phyloP scores from a whole-genome alignment of 176 grass and related monocot species.

The Phoenix roebelenii region DNA sequence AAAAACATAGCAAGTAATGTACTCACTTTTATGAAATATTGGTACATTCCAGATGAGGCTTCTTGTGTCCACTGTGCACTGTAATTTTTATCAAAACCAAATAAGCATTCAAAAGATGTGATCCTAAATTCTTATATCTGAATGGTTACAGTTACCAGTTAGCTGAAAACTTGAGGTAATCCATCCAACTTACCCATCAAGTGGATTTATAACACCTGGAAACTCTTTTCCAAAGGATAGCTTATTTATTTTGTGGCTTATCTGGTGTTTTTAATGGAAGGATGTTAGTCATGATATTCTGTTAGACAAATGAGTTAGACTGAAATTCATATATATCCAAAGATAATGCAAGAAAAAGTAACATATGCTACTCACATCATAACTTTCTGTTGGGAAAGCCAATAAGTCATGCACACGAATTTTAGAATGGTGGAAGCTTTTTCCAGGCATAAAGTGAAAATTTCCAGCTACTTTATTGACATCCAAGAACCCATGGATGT shows the following conservation, averaged over 20 bases:
- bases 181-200: slow-evolving; percentile 57
- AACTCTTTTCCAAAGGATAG: slow-evolving; percentile 87
- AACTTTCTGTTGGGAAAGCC: slow-evolving; percentile 43
- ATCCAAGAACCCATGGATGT: slow-evolving; percentile 81
- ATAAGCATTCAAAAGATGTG: slow-evolving; percentile 16
- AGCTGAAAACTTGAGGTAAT: neutral
- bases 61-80: slow-evolving; percentile 77
- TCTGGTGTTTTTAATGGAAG: slow-evolving; percentile 32
- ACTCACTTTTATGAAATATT: slow-evolving; percentile 92
- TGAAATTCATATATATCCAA: too few relatives aligned
- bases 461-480: slow-evolving; percentile 94
- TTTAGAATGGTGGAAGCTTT: slow-evolving; percentile 83
- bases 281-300: too few relatives aligned
- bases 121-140: neutral
- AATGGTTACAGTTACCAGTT: too few relatives aligned
- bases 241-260: slow-evolving; percentile 93
- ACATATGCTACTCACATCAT: slow-evolving; percentile 51
- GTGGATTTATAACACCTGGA: slow-evolving; percentile 87
- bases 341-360: too few relatives aligned
- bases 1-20: neutral
- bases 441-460: slow-evolving; percentile 90
- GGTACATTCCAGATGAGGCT: slow-evolving; percentile 74
- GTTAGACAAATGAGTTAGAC: too few relatives aligned
- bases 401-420: slow-evolving; percentile 57
- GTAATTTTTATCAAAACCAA: slow-evolving; percentile 19